These are phyloP conservation scores for Teratosphaeria viscida DNA, from an alignment of 2,329 filamentous ascomycete genomes.

Conservation along the genomic window DNA sequence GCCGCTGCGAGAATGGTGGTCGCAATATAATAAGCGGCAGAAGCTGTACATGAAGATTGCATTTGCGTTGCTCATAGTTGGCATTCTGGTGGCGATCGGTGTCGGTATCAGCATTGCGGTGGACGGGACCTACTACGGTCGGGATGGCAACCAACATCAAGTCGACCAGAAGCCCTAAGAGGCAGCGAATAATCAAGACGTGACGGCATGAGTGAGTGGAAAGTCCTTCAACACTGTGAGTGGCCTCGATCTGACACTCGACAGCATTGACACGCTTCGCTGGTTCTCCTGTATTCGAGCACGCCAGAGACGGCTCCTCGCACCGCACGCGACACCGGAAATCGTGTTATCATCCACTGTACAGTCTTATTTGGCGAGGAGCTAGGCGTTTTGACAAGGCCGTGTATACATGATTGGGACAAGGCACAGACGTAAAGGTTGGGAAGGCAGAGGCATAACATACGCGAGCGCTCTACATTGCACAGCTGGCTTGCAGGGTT, in stretches of 20 bases:
- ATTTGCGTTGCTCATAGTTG: slow-evolving; percentile 35
- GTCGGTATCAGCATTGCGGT: slow-evolving; percentile 41
- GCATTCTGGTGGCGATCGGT: slow-evolving; percentile 37
- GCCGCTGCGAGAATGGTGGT: slow-evolving; percentile 21
- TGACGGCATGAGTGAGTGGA: neutral
- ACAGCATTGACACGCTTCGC: neutral
- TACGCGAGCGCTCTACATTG: neutral
- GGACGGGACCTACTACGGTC: slow-evolving; percentile 37
- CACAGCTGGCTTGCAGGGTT: neutral
- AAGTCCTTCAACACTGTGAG: neutral
- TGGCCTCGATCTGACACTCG: neutral
- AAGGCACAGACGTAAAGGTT: neutral
- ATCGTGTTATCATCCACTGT: neutral
- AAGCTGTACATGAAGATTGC: slow-evolving; percentile 35
- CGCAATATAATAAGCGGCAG: slow-evolving; percentile 33
- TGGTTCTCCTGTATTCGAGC: neutral
- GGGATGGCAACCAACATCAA: slow-evolving; percentile 20
- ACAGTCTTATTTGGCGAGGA: neutral
- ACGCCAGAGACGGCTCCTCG: neutral
- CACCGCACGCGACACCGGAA: neutral
- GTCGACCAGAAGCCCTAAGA: neutral
- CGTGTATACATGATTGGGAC: neutral
- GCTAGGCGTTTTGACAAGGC: neutral
- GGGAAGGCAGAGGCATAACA: neutral
- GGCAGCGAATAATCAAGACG: neutral